These are phyloP conservation scores for Spatholobus suberectus DNA, from an alignment of 306 rosid genomes.

Conservation along the genomic window DNA sequence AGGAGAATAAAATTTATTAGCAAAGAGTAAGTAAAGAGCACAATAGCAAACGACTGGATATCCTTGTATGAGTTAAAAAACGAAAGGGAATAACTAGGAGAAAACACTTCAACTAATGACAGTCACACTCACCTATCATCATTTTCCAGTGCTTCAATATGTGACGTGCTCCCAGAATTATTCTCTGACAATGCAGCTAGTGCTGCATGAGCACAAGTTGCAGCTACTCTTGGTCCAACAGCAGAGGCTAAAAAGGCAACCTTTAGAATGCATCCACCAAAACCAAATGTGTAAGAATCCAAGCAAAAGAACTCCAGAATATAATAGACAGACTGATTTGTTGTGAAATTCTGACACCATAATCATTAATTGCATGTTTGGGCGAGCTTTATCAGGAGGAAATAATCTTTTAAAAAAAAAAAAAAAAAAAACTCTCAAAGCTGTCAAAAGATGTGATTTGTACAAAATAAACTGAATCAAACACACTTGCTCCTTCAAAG, in stretches of 20 bases:
- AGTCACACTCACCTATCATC: not conserved
- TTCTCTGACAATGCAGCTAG: conserved; percentile 4
- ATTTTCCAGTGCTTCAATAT: not conserved
- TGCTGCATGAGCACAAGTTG: conserved; percentile 19
- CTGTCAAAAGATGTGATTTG: not conserved
- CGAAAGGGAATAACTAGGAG: not conserved
- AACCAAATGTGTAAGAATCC: not conserved
- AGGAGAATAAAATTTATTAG: not conserved
- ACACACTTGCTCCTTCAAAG: not conserved
- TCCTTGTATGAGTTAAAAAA: not conserved
- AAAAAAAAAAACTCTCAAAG: not conserved
- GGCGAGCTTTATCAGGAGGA: not conserved
- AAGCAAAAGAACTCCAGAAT: not conserved
- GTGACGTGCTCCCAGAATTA: not conserved
- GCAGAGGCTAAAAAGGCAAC: conserved; percentile 9
- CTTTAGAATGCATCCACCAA: conserved; percentile 9
- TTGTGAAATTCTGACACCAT: not conserved
- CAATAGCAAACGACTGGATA: not conserved
- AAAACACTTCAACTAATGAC: not conserved
- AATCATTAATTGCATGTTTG: not conserved
- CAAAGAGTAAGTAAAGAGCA: conserved; percentile 1
- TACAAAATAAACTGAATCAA: not conserved
- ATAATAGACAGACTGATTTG: not conserved
- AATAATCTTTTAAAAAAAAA: not conserved
- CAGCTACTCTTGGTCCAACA: conserved; percentile 27